Base-by-base conservation (phyloP, 2,329 filamentous ascomycete species). In the Alternaria alternata region DNA sequence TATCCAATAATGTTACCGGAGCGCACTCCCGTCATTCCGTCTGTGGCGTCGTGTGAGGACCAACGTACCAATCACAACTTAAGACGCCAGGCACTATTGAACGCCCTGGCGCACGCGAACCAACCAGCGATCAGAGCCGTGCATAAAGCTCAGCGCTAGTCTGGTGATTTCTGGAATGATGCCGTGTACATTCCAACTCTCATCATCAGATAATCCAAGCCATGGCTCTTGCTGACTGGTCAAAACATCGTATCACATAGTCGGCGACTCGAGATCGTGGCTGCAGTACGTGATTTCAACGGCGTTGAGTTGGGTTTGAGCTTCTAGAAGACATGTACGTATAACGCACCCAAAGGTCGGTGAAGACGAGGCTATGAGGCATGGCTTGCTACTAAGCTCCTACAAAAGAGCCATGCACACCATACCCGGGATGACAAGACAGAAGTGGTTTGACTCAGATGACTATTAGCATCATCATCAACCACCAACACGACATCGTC, bases 31-130 rank as follows among this genome's bases (percentile, higher is more conserved):
- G 55, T 26, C 22, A 42, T 54, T 43, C 55, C 55, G 55, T 34
- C 16, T 47, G 55, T 54, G 55, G 55, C 55, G 55, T 53, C 34
- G 11, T 54, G 41, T 58, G 26, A 20, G 14, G 20, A 36, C 34
- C n/a, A 24, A 54, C 26, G 44, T 26, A 53, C 41, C 55, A 58
- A 58, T 58, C 24, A 18, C 26, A 46, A 30, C 16, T 22, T 14
- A 22, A 11, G 6, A 20, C 14, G 14, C 24, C 7, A 46, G 18
- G n/a, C 32, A 24, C 32, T 52, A 32, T n/a, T n/a, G 20, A 47
- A 41, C 48, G 41, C 55, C 26, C 12, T 36, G 51, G 26, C 38
- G 46, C 34, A 54, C 34, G 18, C 20, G 24, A n/a, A 3, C 46
- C 22, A 53, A 46, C 18, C 34, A 46, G 49, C 4, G 24, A 16